Evolutionary conservation across 2,329 filamentous ascomycete species (phyloP), one percentile per base, ranked within the genome.

Genomic region (Diaporthe ilicicola): DNA sequence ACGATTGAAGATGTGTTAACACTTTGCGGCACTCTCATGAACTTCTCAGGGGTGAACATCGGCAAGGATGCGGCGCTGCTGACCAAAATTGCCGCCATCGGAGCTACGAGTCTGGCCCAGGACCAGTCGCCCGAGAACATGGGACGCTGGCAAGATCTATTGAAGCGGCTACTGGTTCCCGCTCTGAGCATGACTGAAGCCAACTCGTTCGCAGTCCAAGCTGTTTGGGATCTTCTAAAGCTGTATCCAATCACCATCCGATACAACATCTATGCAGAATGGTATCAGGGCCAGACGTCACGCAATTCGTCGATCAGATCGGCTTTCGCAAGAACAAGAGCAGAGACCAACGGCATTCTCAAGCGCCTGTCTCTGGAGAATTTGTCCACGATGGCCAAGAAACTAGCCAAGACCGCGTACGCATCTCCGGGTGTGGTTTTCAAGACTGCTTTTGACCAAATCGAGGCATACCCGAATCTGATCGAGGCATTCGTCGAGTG

Each of bases 401-500:
- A 91, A 46, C 87, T 99, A 37, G 95, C 95, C 10, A 98, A 98
- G 81, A 93, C 95, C n/a, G 94, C 95, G 32, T 93, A 94, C 76
- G 91, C 94, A 1, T 96, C 94, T 53, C 97, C 96, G 1, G 95
- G 95, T 32, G 88, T 97, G 70, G 95, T 98, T 29, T 97, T 98
- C 83, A 91, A 91, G 76, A 93, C 95, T 70, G 94, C 95, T 8
- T 90, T 99, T 70, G 91, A 91, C 73, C 95, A 98, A 80, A 94
- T 98, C 71, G 95, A 99, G 81, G 92, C 93, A 0, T 99, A 99
- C 79, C 93, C 93, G 78, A 99, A 98, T 78, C 88, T 99, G 72
- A 97, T 97, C 70, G 94, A 97, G 73, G 94, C 94, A 6, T 94
- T 99, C 73, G 95, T 98, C 17, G 94, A 98, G 79, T 98, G 95